Base-by-base conservation (phyloP, 345 rosid species). In the Lepidium sativum region DNA sequence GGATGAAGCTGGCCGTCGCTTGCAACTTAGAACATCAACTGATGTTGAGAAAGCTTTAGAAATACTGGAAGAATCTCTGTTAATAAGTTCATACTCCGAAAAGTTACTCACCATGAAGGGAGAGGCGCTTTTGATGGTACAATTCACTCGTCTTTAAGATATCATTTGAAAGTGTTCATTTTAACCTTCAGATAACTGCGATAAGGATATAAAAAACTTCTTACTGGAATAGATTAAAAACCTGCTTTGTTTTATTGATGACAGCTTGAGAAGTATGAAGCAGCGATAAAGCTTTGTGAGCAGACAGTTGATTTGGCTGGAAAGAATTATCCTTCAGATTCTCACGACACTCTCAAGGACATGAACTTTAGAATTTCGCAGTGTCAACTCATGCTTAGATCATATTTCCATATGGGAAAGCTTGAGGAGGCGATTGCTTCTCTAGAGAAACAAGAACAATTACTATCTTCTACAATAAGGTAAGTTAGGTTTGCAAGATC, bases 251-350 rank as follows among this genome's bases (percentile, higher is more conserved):
- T 23, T 60, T 68, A 79, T 64, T 55, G 62, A 58, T 80, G 25
- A 60, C 97, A 90, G 99, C 77, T 91, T 71, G 82, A 67, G 71
- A 88, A 80, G 76, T 91, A 84, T 67, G 96, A 88, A 76, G 99
- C 85, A 75, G 85, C 81, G 44, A 85, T 91, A 80, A 83, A 76
- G 75, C 80, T 94, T 43, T 91, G 95, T 64, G 92, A 84, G 73
- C 86, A 83, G 81, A 82, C 96, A 54, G 48, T 80, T 51, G 86
- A 84, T 79, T 79, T 85, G 70, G 92, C 97, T 21, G 80, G 75
- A 74, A 85, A 78, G 71, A 88, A 88, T 73, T 80, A 81, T 61
- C 80, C 64, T 69, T 57, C 41, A 27, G 88, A 80, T 75, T 41
- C 68, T 63, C 62, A 70, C 67, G 83, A 68, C 68, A 55, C 58